Base-by-base conservation (phyloP, 2,329 filamentous ascomycete species). In the Pseudogymnoascus sp. region DNA sequence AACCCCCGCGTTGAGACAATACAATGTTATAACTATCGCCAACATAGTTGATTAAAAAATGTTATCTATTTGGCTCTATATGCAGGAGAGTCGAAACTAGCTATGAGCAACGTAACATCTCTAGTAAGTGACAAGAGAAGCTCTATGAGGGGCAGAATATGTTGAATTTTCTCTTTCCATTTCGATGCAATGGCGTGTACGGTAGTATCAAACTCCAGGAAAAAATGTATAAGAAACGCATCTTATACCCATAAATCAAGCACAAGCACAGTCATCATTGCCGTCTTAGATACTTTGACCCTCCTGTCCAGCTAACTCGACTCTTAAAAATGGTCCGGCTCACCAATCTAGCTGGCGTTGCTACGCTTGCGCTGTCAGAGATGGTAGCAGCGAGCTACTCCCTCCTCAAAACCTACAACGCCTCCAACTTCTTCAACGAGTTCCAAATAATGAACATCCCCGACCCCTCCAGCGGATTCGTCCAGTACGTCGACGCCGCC, bases 391-490 rank as follows among this genome's bases (percentile, higher is more conserved):
- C 11, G 6, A 23, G n/a, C 2, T 60, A 60, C 25, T 7, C 6
- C 2, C 54, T 60, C 10, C 10, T 34, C n/a, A 37, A 60, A 13
- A 60, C 54, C 34, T 60, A 34, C 54, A n/a, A 60, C 14, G 34
- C 54, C 54, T 19, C 69, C 0, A 68, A 66, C 1, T 81, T 81
- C 66, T 80, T 80, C 61, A 75, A 80, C 37, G 73, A 75, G 13
- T 81, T 81, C 65, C 70, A 78, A 36, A 80, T 79, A 64, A 80
- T 76, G 66, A 76, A 75, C 1, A 76, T 70, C 6, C 72, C 75
- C 48, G 79, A 81, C 65, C 79, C 79, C 4, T 74, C 79, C 4
- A 41, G 68, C 3, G 79, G 79, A 0, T 79, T 79, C 63, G 79
- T 81, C 3, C 72, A 79, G 68, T 83, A 78, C 65, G 79, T 77